Percentiles rank a stretch among this genome's conserved stretches.
These are phyloP conservation scores for Sugiyamaella sp. DNA, from an alignment of 1,139 yeast genomes.

Conservation along the genomic window DNA sequence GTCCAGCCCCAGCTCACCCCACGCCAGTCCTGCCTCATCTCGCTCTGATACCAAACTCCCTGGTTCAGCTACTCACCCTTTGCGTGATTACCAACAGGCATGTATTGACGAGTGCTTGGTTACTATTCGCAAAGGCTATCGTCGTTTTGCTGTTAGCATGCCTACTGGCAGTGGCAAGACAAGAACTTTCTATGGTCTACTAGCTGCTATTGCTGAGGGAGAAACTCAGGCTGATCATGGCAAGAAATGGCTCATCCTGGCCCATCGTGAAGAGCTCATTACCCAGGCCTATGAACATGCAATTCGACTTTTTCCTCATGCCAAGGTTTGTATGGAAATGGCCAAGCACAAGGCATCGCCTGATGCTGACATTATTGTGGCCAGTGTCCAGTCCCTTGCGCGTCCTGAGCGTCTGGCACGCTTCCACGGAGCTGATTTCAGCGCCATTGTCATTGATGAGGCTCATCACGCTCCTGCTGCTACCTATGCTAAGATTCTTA, in stretches of 20 bases:
- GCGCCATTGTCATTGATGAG: slow-evolving; percentile 82
- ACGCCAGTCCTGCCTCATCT: neutral
- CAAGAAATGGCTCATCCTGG: slow-evolving; percentile 64
- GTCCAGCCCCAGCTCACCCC: no score
- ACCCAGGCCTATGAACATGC: slow-evolving; percentile 66
- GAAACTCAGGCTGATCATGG: slow-evolving; percentile 47
- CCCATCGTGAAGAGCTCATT: slow-evolving; percentile 81
- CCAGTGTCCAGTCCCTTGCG: slow-evolving; percentile 70
- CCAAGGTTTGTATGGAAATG: slow-evolving; percentile 74
- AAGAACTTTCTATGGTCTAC: slow-evolving; percentile 64
- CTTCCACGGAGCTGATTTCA: slow-evolving; percentile 61
- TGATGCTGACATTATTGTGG: slow-evolving; percentile 68
- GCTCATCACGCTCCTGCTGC: slow-evolving; percentile 90
- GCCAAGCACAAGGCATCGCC: slow-evolving; percentile 49
- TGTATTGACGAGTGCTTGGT: slow-evolving; percentile 62
- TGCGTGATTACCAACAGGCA: slow-evolving; percentile 70
- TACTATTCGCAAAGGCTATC: slow-evolving; percentile 52
- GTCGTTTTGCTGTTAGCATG: slow-evolving; percentile 76
- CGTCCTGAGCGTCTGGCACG: slow-evolving; percentile 52
- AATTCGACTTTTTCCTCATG: slow-evolving; percentile 51
- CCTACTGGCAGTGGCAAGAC: slow-evolving; percentile 98
- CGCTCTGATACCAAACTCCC: neutral
- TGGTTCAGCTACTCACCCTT: slow-evolving; percentile 20
- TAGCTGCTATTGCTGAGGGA: slow-evolving; percentile 49
- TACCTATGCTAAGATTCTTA: slow-evolving; percentile 62